Evolutionary conservation across 2,329 filamentous ascomycete species (phyloP).

Genomic region (Claviceps digitariae): DNA sequence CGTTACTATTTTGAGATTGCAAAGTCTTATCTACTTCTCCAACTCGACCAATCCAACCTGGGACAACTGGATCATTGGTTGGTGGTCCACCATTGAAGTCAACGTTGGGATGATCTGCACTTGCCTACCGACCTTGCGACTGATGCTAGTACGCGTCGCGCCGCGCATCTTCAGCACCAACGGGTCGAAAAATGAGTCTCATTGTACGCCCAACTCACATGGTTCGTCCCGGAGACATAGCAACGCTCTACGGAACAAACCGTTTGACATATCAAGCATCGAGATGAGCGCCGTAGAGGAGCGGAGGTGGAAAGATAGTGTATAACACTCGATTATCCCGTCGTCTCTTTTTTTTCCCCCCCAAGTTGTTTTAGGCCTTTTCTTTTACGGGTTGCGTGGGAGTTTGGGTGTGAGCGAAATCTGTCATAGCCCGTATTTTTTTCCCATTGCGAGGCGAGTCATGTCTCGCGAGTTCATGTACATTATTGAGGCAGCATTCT

Average conservation of each 20-base stretch:
- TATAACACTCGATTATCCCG: background rate
- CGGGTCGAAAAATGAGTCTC: background rate
- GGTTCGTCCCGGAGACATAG: background rate
- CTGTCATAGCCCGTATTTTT: too few relatives aligned
- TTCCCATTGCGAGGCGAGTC: too few relatives aligned
- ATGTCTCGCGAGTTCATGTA: too few relatives aligned
- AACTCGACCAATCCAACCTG: constrained; percentile 5
- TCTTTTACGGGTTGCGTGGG: background rate
- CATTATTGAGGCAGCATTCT: too few relatives aligned
- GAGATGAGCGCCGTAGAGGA: background rate
- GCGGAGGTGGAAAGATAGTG: background rate
- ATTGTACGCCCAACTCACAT: background rate
- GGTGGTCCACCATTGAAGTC: constrained; percentile 6
- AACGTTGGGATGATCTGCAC: constrained; percentile 5
- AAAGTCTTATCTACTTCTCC: constrained; percentile 4
- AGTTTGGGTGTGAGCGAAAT: too few relatives aligned
- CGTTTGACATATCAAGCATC: background rate
- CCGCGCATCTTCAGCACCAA: constrained; percentile 2
- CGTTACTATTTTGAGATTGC: constrained; percentile 3
- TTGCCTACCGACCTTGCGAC: constrained; percentile 4
- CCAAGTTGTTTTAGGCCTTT: background rate
- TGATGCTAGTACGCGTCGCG: constrained; percentile 3
- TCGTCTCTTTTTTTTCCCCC: background rate
- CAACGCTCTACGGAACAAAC: background rate
- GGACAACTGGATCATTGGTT: constrained; percentile 3